A percentile compares a stretch with the other conserved stretches of the same genome.
Conservation (phyloP, 345 rosid genomes). For the Camelina laxa region DNA sequence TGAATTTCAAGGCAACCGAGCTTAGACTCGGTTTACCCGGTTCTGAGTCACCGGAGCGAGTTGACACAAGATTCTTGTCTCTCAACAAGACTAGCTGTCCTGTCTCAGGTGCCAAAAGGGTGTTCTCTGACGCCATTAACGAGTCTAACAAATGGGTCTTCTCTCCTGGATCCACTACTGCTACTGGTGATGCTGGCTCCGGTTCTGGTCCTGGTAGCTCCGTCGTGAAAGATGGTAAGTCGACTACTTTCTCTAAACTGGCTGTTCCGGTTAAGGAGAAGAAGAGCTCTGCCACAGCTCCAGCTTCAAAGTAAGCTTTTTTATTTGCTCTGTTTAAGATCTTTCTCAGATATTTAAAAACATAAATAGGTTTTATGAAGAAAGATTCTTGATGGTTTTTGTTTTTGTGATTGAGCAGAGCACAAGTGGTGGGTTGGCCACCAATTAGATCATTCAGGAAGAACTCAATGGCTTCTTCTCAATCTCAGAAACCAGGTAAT, state of each 20-base stretch:
- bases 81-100: constrained; percentile 49
- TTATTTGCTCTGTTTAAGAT: background rate
- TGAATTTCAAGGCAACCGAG: constrained; percentile 74
- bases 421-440: constrained; percentile 89
- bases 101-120: constrained; percentile 63
- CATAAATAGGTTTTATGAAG: background rate
- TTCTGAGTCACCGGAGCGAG: constrained; percentile 63
- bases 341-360: background rate
- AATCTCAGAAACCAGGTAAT: constrained; percentile 51
- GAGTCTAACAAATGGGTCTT: constrained; percentile 59
- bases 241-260: constrained; percentile 46
- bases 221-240: constrained; percentile 49
- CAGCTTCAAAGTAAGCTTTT: constrained; percentile 57
- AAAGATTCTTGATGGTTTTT: background rate
- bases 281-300: constrained; percentile 53
- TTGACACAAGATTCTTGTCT: constrained; percentile 39
- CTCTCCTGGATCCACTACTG: constrained; percentile 49
- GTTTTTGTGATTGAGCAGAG: constrained; percentile 46
- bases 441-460: constrained; percentile 77
- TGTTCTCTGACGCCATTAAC: constrained; percentile 60
- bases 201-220: constrained; percentile 31
- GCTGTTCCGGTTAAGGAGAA: constrained; percentile 48
- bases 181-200: constrained; percentile 38
- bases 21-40: constrained; percentile 83
- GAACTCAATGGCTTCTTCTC: constrained; percentile 71